Conservation (phyloP, 768 basidiomycete genomes). For the Leccinum sublutescens region DNA sequence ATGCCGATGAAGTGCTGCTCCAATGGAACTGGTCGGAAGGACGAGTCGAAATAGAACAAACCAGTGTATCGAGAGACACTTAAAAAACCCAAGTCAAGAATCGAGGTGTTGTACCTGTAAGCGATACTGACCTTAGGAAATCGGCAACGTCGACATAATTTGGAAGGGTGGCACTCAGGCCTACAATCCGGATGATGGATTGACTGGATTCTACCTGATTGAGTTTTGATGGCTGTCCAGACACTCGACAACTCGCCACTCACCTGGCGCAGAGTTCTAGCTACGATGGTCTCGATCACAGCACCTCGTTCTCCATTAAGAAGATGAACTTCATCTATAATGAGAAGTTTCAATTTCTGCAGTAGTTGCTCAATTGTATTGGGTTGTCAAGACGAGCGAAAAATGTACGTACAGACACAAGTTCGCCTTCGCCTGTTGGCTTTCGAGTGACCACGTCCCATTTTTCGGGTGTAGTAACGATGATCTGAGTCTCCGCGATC, state of each 20-base stretch:
- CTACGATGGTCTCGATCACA: slow-evolving; percentile 97
- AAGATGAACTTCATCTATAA: slow-evolving; percentile 97
- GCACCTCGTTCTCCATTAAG: slow-evolving; percentile 98
- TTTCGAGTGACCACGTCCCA: slow-evolving; percentile 99
- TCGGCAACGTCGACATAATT: slow-evolving; percentile 97
- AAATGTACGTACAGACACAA: slow-evolving; percentile 70
- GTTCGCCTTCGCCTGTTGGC: slow-evolving; percentile 93
- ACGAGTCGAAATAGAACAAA: slow-evolving; percentile 96
- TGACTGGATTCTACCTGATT: slow-evolving; percentile 91
- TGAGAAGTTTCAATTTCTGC: slow-evolving; percentile 88
- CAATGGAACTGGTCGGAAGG: slow-evolving; percentile 93
- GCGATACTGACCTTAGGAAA: slow-evolving; percentile 69
- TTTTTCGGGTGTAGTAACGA: slow-evolving; percentile 98
- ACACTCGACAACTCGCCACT: slow-evolving; percentile 2
- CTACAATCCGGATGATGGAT: slow-evolving; percentile 93
- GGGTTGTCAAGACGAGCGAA: not conserved
- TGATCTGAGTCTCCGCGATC: slow-evolving; percentile 93
- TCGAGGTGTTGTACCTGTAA: not conserved
- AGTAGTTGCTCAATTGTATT: not conserved
- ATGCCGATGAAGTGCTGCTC: slow-evolving; percentile 97
- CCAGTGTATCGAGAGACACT: slow-evolving; percentile 87
- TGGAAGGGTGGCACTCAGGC: slow-evolving; percentile 93
- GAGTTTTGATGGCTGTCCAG: not conserved
- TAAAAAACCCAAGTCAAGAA: slow-evolving; percentile 7
- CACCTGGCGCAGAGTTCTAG: slow-evolving; percentile 88